These are phyloP conservation scores for Tubosaeta sp. DNA, from an alignment of 768 basidiomycete genomes.

Conservation along the genomic window DNA sequence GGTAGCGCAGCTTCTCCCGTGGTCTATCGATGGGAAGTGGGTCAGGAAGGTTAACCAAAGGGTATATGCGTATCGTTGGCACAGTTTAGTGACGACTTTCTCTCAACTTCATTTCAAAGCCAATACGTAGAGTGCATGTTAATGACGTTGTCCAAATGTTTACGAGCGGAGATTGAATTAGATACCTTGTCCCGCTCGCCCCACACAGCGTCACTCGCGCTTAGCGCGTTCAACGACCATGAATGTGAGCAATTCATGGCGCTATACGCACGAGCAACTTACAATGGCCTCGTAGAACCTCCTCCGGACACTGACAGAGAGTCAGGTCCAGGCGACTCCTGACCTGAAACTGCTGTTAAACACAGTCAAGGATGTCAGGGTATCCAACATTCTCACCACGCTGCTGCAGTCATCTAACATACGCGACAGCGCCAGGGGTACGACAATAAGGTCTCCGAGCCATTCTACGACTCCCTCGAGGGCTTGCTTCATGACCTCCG, in stretches of 20 bases:
- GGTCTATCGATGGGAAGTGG: constrained; percentile 42
- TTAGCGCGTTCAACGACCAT: constrained; percentile 25
- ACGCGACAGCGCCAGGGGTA: constrained; percentile 40
- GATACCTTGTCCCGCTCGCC: constrained; percentile 30
- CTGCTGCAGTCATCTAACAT: constrained; percentile 19
- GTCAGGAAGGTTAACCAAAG: no score
- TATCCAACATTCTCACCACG: constrained; percentile 41
- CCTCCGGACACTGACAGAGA: constrained; percentile 79
- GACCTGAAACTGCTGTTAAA: constrained; percentile 81
- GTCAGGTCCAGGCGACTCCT: constrained; percentile 58
- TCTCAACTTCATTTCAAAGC: no score
- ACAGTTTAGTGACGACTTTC: no score
- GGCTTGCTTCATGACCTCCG: constrained; percentile 83
- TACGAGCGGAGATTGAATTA: constrained; percentile 29
- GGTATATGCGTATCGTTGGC: no score
- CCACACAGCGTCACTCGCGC: constrained; percentile 31
- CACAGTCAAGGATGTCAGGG: constrained; percentile 84
- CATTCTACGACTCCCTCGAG: constrained; percentile 93
- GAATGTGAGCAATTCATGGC: constrained; percentile 15
- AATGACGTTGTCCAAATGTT: background rate
- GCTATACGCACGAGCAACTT: background rate
- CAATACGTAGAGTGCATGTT: no score
- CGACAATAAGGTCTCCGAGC: constrained; percentile 73
- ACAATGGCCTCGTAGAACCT: constrained; percentile 59
- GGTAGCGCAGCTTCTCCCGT: constrained; percentile 28